Percentiles rank a stretch among this genome's conserved stretches.
Conservation (phyloP, 805 yeast species). For the Candida xyloterini region DNA sequence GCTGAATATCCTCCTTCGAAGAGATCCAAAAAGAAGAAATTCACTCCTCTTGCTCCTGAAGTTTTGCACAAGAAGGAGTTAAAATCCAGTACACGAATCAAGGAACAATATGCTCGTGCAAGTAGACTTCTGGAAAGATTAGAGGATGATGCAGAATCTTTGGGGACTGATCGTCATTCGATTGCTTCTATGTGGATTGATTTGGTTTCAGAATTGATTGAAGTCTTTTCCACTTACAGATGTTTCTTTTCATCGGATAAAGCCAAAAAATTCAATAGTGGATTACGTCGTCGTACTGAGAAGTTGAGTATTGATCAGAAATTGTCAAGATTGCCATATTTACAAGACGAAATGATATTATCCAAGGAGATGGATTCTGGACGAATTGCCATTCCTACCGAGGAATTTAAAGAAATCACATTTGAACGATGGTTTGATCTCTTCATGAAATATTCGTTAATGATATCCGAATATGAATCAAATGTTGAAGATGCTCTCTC, state of each 20-base stretch:
- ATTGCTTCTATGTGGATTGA: conserved; percentile 74
- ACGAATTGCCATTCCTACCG: conserved; percentile 39
- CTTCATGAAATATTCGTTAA: conserved; percentile 74
- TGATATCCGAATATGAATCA: conserved; percentile 57
- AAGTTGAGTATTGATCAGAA: conserved; percentile 70
- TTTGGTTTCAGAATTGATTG: conserved; percentile 76
- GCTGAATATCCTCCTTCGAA: conserved; percentile 30
- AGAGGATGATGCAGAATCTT: conserved; percentile 31
- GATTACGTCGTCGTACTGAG: conserved; percentile 58
- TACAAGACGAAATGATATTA: conserved; percentile 54
- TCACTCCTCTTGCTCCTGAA: conserved; percentile 22
- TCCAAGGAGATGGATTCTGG: conserved; percentile 29
- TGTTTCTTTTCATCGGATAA: conserved; percentile 78
- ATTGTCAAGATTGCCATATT: conserved; percentile 61
- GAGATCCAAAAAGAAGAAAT: conserved; percentile 22
- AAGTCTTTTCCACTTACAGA: conserved; percentile 73
- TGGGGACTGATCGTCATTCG: conserved; percentile 49
- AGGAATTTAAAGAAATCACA: conserved; percentile 68
- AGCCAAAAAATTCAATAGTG: conserved; percentile 66
- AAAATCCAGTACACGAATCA: conserved; percentile 36
- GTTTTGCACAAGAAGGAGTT: conserved; percentile 30
- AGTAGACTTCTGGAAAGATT: conserved; percentile 49
- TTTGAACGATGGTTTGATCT: conserved; percentile 84
- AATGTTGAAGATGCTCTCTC: conserved; percentile 59
- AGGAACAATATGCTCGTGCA: conserved; percentile 46